Conservation (phyloP, 371 early-diverging fungal species). For the Circinella minor region DNA sequence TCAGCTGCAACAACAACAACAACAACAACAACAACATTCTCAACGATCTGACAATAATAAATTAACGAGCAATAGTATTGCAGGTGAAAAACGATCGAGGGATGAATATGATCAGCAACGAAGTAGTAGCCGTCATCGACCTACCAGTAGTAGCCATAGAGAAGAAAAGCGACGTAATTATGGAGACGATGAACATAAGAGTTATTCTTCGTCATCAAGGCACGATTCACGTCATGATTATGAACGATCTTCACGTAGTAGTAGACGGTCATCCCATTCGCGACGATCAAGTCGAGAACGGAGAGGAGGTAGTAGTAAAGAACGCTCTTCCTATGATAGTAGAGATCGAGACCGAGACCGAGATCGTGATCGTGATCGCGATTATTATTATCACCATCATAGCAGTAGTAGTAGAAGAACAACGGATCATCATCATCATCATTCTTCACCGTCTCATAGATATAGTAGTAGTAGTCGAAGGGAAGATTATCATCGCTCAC, state of each 20-base stretch:
- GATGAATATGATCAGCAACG: slow-evolving; percentile 23
- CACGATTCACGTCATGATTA: slow-evolving; percentile 16
- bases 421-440: not conserved
- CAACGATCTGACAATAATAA: not conserved
- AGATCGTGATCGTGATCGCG: not conserved
- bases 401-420: not conserved
- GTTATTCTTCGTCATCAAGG: slow-evolving; percentile 11
- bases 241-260: slow-evolving; percentile 17
- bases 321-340: slow-evolving; percentile 11
- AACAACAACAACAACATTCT: not conserved
- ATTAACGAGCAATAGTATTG: not conserved
- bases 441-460: not conserved
- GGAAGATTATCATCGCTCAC: not conserved
- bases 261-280: slow-evolving; percentile 17
- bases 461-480: not conserved
- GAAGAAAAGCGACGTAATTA: slow-evolving; percentile 22
- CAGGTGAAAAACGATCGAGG: slow-evolving; percentile 22
- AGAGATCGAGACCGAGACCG: not conserved
- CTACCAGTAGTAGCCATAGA: not conserved
- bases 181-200: slow-evolving; percentile 17
- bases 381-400: slow-evolving; percentile 4
- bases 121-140: slow-evolving; percentile 15
- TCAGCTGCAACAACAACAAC: too few relatives aligned
- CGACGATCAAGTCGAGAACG: slow-evolving; percentile 23
- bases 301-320: slow-evolving; percentile 15